Base-by-base conservation (phyloP, 352 stramenopile species). In the Peronospora destructor region DNA sequence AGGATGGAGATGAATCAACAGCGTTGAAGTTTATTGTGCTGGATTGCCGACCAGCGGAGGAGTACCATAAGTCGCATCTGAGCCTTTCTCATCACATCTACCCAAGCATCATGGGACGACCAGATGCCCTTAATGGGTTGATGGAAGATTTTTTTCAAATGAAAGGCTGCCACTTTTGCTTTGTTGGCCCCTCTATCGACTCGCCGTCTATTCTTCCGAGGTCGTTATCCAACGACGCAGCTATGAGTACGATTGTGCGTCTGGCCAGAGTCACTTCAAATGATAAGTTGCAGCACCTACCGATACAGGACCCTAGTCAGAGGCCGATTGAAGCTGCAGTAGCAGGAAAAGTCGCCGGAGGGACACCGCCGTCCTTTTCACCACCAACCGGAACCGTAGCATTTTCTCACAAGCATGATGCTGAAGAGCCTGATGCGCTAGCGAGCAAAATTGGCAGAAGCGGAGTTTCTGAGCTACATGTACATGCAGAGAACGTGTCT, bases 131-230 rank as follows among this genome's bases (percentile, higher is more conserved):
- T 12, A 68, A 77, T 14, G 68, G 77, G 23, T 64, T 94, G 8
- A 73, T 94, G 54, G 85, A 91, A 39, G 81, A 79, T 0, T 92
- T 94, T 32, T 65, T 64, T 21, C 63, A 71, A 4, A 94, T 94
- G 82, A 93, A 94, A 72, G 82, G 84, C 1, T 92, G 80, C 39
- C 84, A 94, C 41, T 94, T 94, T 56, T 94, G 84, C 48, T 92
- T 94, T 46, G 76, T 94, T 39, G 84, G 84, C 2, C 78, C 71
- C 11, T 77, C 73, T 1, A 45, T 68, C n/a, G 54, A 65, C n/a
- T 36, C 50, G 9, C 30, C 44, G 5, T 61, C 76, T 12, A 35
- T 56, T 4, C 37, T 51, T 1, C 16, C 45, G 2, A 61, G 61
- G 16, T 64, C 66, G 3, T 58, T 41, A 3, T 73, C 55, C 1